Percentiles rank a stretch among this genome's conserved stretches.
Evolutionary conservation across 148 eudicot species (phyloP).

Genomic region (Amaranthus palmeri): DNA sequence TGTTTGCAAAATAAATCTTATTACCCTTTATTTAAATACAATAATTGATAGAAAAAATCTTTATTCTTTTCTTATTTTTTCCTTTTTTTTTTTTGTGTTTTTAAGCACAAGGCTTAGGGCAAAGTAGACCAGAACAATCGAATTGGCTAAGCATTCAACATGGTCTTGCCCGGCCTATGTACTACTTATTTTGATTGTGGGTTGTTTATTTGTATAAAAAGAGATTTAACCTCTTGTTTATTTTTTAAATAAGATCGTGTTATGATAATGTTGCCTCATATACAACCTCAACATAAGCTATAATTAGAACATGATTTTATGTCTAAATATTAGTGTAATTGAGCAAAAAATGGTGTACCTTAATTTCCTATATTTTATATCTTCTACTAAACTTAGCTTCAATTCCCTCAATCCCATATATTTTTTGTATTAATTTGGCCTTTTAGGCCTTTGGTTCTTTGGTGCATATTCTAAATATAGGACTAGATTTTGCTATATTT

Average conservation of each 20-base stretch:
- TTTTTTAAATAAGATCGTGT: background rate
- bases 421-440: constrained; percentile 2
- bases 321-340: background rate
- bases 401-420: background rate
- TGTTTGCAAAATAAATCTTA: background rate
- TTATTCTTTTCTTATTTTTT: too few species aligned
- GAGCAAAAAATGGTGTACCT: constrained; percentile 21
- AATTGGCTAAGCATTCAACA: constrained; percentile 20
- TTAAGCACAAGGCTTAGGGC: constrained; percentile 11
- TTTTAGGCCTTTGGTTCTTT: too few species aligned
- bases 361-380: background rate
- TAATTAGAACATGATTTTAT: background rate
- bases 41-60: too few species aligned
- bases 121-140: constrained; percentile 16
- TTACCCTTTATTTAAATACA: too few species aligned
- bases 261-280: background rate
- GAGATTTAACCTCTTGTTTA: background rate
- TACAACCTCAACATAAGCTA: background rate
- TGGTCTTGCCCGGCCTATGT: constrained; percentile 15
- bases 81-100: too few species aligned
- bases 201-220: background rate
- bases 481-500: too few species aligned
- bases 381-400: background rate
- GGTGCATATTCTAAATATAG: too few species aligned
- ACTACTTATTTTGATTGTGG: background rate